Evolutionary conservation across 371 early-diverging fungal species (phyloP), one percentile per base, ranked within the genome.

Genomic region (Batkoa obscura): DNA sequence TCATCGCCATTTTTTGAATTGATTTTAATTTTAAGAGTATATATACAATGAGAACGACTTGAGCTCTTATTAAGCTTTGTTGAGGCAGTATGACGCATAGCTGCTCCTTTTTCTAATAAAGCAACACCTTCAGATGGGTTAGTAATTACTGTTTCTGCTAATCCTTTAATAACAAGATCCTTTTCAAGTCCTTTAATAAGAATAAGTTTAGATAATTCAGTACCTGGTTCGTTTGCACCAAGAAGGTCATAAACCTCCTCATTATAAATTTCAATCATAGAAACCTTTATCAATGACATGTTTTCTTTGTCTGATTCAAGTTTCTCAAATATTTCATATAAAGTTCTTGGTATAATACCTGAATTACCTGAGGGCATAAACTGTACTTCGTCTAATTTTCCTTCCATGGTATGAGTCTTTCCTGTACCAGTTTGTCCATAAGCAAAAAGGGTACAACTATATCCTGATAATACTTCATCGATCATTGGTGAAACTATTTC

Each of bases 181-280:
- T 70, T 70, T 17, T 65, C 69, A 13, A 74, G 68, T 46, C 82
- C 85, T 39, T 87, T 86, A 59, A 67, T 86, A 32, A 84, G 74
- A 58, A 75, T 80, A 34, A 86, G 59, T 68, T 86, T 33, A 84
- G 74, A 58, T 76, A 79, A 34, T 85, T 79, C 0, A 61, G 62
- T 0, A 68, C 60, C 1, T 52, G 60, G 12, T 72, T 66, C 47
- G 76, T 72, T 31, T 66, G 65, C 62, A 4, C 64, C 61, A 23
- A 99, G 66, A 30, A 99, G 71, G 68, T 99, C 98, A 33, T 81
- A 77, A 50, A 99, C 72, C 41, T 96, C 91, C 65, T 99, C 99
- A 62, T 99, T 99, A 73, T 99, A 99, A 31, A 99, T 77, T 68
- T 99, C 99, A 36, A 96, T 71, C 57, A 86, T 84, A 38, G 92